phyloP scores from a whole-genome alignment of 2,329 filamentous ascomycete species.

The Leptographium galeiforme region DNA sequence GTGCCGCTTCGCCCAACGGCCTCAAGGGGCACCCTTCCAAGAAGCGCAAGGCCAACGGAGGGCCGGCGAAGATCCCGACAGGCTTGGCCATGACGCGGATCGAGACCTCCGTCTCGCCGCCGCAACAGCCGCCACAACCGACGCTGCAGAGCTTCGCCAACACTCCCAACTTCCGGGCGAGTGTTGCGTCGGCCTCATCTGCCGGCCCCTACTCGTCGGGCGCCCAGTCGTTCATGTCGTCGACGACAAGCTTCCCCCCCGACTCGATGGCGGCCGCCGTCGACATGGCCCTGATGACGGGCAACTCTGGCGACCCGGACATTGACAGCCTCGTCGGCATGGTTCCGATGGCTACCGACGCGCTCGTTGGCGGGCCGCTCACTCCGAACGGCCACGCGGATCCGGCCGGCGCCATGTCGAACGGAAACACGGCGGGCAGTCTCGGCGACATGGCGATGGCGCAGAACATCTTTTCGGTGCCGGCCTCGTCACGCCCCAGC shows the following conservation, averaged over 20 bases:
- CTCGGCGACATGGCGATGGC: conserved; percentile 52
- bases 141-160: conserved; percentile 19
- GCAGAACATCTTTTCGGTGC: conserved; percentile 48
- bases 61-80: conserved; percentile 53
- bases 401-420: conserved; percentile 39
- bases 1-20: conserved; percentile 58
- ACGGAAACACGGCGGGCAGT: conserved; percentile 44
- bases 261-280: conserved; percentile 11
- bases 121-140: conserved; percentile 18
- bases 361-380: conserved; percentile 35
- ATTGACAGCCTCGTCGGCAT: conserved; percentile 12
- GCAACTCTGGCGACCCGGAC: conserved; percentile 10
- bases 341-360: conserved; percentile 6
- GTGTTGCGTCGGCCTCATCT: conserved; percentile 20
- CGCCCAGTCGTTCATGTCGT: conserved; percentile 24
- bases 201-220: conserved; percentile 42
- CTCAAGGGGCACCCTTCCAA: conserved; percentile 56
- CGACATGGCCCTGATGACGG: conserved; percentile 11
- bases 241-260: conserved; percentile 17
- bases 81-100: conserved; percentile 72
- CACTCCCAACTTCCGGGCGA: conserved; percentile 14
- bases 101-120: conserved; percentile 36
- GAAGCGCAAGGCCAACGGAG: conserved; percentile 63
- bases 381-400: conserved; percentile 54
- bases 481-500: conserved; percentile 60